phyloP scores from a whole-genome alignment of 2,329 filamentous ascomycete species.

The Fusarium staphyleae region DNA sequence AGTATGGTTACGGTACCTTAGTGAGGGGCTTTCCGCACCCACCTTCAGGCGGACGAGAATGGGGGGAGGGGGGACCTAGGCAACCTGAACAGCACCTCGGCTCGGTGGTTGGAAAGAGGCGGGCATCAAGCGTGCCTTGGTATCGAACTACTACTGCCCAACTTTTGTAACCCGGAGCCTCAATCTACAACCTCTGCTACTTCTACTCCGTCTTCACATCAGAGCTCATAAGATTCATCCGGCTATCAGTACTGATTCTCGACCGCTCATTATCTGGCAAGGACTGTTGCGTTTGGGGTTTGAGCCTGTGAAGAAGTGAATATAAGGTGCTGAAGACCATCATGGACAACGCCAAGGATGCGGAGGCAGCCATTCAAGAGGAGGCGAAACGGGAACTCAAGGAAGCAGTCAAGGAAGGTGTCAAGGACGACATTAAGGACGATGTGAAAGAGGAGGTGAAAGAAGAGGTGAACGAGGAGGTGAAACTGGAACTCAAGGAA shows the following conservation, averaged over 20 bases:
- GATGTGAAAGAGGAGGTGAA: constrained; percentile 31
- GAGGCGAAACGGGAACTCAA: constrained; percentile 24
- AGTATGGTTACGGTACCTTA: too few relatives aligned
- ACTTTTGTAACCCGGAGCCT: constrained; percentile 9
- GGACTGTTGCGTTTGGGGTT: constrained; percentile 21
- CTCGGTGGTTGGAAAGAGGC: constrained; percentile 18
- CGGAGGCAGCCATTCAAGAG: constrained; percentile 21
- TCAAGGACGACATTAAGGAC: constrained; percentile 14
- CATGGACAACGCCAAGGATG: constrained; percentile 33
- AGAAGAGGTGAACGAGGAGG: constrained; percentile 22
- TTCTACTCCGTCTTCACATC: not conserved
- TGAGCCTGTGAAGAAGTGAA: constrained; percentile 14
- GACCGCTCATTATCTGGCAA: constrained; percentile 1
- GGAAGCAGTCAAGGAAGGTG: not conserved
- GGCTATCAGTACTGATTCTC: not conserved
- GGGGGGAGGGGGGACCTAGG: not conserved
- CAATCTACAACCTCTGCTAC: constrained; percentile 1
- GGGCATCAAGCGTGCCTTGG: constrained; percentile 8
- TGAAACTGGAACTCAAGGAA: constrained; percentile 17
- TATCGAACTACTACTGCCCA: constrained; percentile 17
- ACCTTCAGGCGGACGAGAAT: not conserved
- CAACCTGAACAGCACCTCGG: constrained; percentile 28
- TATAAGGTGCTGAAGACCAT: constrained; percentile 13
- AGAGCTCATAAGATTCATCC: not conserved
- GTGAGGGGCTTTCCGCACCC: constrained; percentile 13